phyloP scores from a whole-genome alignment of 257 asterid genomes.

The Oldenlandia corymbosa region DNA sequence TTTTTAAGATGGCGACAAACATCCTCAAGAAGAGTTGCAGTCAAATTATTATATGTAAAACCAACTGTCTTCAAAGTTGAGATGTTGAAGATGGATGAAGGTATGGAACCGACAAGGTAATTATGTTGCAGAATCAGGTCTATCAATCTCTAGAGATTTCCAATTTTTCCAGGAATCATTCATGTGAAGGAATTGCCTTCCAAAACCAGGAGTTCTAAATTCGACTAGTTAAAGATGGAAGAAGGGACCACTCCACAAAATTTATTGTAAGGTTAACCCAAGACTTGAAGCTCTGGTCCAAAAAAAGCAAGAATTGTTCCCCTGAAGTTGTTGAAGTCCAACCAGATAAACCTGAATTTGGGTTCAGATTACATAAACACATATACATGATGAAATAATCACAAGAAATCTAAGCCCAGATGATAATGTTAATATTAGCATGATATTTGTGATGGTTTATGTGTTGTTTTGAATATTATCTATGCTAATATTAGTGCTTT shows the following conservation, averaged over 20 bases:
- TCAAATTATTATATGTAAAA: not conserved
- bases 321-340: not conserved
- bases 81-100: constrained; percentile 9
- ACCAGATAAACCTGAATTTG: constrained; percentile 5
- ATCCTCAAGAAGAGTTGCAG: not conserved
- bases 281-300: not conserved
- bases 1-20: constrained; percentile 2
- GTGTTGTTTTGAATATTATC: too few relatives aligned
- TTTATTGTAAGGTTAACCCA: not conserved
- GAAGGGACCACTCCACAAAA: constrained; percentile 9
- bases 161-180: constrained; percentile 21
- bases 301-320: constrained; percentile 7
- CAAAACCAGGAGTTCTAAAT: not conserved
- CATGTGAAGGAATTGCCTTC: constrained; percentile 19
- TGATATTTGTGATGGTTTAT: too few relatives aligned
- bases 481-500: too few relatives aligned
- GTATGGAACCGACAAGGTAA: constrained; percentile 9
- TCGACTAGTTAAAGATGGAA: constrained; percentile 19
- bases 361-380: too few relatives aligned
- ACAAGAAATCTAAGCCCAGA: too few relatives aligned
- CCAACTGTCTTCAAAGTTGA: constrained; percentile 2
- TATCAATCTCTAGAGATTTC: constrained; percentile 6
- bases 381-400: too few relatives aligned
- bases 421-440: too few relatives aligned
- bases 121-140: not conserved